Percentiles rank a stretch among this genome's conserved stretches.
Evolutionary conservation across 2,329 filamentous ascomycete genomes (phyloP).

Genomic region (Bipolaris zeicola): DNA sequence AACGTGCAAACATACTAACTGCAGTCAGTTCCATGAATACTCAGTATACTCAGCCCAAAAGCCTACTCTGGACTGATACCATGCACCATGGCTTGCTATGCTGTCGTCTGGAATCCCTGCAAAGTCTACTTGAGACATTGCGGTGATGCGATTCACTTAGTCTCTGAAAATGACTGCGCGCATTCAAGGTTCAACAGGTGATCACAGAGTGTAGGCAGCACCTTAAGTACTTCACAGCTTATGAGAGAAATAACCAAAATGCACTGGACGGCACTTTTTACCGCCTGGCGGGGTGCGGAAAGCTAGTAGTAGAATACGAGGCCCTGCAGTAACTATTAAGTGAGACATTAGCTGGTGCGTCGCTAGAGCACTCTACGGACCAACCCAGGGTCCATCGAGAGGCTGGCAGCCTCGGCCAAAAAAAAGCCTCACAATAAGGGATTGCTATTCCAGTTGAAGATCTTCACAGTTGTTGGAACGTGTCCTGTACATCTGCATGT

Average conservation of each 20-base stretch:
- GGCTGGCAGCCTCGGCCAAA: slow-evolving; percentile 6
- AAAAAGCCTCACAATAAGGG: slow-evolving; percentile 3
- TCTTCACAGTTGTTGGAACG: neutral
- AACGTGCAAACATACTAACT: neutral
- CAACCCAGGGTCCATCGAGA: slow-evolving; percentile 10
- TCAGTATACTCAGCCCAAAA: neutral
- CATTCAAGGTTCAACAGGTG: neutral
- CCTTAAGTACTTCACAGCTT: neutral
- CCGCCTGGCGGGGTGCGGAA: neutral
- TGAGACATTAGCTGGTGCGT: slow-evolving; percentile 5
- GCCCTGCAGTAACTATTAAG: slow-evolving; percentile 3
- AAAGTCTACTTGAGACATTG: neutral
- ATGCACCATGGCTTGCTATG: neutral
- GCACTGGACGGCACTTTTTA: neutral
- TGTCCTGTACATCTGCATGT: slow-evolving; percentile 1
- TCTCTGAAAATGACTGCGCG: neutral
- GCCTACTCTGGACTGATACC: neutral
- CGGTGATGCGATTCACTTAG: neutral
- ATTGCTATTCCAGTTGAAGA: neutral
- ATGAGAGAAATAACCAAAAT: neutral
- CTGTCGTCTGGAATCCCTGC: too few relatives aligned
- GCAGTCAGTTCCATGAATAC: neutral
- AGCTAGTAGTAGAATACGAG: neutral
- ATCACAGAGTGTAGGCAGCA: neutral
- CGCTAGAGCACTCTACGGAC: neutral